Evolutionary conservation across 768 basidiomycete genomes (phyloP).

Genomic region (Tylopilus felleus): DNA sequence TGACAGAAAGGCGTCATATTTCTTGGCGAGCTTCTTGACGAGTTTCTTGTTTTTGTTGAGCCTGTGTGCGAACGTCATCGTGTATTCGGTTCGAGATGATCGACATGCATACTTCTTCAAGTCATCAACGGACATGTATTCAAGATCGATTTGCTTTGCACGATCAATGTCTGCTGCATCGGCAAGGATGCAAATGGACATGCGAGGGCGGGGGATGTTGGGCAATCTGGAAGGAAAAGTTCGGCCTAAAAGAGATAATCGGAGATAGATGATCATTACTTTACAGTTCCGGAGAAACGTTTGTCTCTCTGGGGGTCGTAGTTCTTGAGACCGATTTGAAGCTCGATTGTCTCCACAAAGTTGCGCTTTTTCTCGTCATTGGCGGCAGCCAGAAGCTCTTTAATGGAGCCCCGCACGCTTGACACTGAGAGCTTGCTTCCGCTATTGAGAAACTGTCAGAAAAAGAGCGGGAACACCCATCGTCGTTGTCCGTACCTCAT

Average conservation of each 20-base stretch:
- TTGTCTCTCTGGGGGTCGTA: slow-evolving; percentile 99
- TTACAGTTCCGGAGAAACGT: slow-evolving; percentile 99
- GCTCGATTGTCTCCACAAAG: slow-evolving; percentile 94
- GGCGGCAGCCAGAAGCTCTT: slow-evolving; percentile 81
- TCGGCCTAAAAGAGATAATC: background rate
- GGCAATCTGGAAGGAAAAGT: slow-evolving; percentile 61
- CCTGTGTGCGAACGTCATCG: slow-evolving; percentile 44
- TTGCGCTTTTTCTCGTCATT: slow-evolving; percentile 89
- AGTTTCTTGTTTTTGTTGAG: slow-evolving; percentile 99
- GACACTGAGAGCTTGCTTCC: slow-evolving; percentile 92
- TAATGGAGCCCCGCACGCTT: slow-evolving; percentile 99
- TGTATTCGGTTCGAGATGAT: background rate
- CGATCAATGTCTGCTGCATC: slow-evolving; percentile 99
- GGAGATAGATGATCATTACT: slow-evolving; percentile 45
- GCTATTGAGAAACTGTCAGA: slow-evolving; percentile 16
- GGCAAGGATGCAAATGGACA: slow-evolving; percentile 99
- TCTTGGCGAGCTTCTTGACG: slow-evolving; percentile 99
- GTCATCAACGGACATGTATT: slow-evolving; percentile 99
- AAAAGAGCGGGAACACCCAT: rapidly evolving
- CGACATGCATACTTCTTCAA: slow-evolving; percentile 82
- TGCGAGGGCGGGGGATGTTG: slow-evolving; percentile 95
- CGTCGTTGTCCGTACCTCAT: slow-evolving; percentile 27
- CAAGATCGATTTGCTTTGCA: slow-evolving; percentile 95
- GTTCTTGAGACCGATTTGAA: slow-evolving; percentile 97
- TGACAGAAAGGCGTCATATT: slow-evolving; percentile 97